These are phyloP conservation scores for Ajuga chamaepitys DNA, from an alignment of 257 asterid genomes.

Conservation along the genomic window DNA sequence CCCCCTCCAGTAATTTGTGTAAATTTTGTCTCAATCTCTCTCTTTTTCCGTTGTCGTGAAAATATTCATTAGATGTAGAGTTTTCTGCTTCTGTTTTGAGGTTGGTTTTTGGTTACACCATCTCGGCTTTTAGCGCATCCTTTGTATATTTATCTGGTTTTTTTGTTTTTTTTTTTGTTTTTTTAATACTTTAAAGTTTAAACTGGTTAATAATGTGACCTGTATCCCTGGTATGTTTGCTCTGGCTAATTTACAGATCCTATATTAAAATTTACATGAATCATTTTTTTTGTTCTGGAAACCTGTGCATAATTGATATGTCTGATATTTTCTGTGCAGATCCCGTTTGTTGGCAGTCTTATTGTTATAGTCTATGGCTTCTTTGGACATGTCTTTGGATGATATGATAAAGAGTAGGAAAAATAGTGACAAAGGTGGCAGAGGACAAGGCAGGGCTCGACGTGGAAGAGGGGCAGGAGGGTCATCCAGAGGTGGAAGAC, in stretches of 20 bases:
- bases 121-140: background rate
- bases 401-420: constrained; percentile 84
- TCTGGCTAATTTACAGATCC: background rate
- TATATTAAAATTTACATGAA: background rate
- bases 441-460: constrained; percentile 63
- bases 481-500: constrained; percentile 71
- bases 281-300: background rate
- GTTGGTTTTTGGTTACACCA: background rate
- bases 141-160: background rate
- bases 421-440: constrained; percentile 45
- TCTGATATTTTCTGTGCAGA: constrained; percentile 6
- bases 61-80: background rate
- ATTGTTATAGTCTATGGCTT: constrained; percentile 48
- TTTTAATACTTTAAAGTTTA: background rate
- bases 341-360: background rate
- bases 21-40: background rate
- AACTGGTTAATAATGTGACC: background rate
- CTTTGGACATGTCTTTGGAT: constrained; percentile 75
- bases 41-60: background rate
- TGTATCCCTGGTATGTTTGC: background rate
- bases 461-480: constrained; percentile 72
- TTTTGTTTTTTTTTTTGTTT: background rate
- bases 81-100: background rate
- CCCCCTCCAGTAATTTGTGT: background rate
- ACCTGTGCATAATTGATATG: background rate